Evolutionary conservation across 2,329 filamentous ascomycete genomes (phyloP), one percentile per base, ranked within the genome.

Genomic region (Xylaria sp.): DNA sequence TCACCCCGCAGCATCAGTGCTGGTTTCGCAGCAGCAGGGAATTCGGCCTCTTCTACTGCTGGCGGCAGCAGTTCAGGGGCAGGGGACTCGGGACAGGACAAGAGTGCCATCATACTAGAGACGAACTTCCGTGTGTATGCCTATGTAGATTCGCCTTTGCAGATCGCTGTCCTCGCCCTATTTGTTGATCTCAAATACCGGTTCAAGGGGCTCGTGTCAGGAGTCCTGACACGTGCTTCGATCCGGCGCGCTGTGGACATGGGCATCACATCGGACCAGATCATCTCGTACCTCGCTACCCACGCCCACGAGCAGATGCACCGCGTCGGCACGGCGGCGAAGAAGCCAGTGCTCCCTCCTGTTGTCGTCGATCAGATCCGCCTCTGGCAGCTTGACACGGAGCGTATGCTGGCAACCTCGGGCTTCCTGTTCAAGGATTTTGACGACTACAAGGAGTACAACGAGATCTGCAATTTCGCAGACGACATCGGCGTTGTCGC

Each of bases 41-140:
- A 71, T 81, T 71, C 75, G 55, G 77, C 72, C 59, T 78, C 78
- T 59, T 78, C 78, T 60, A 70, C 60, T 1, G 77, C 76, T 20
- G 76, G 80, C 28, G 77, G 80, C 7, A 31, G 28, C 25, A 36
- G 43, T 33, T 20, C 25, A 9, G 57, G 56, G 20, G 25, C 20
- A 39, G 52, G 49, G 13, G 68, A 71, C 20, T 48, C 66, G 8
- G 52, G 49, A 28, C 55, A 64, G 43, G 81, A 85, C 71, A 90
- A 90, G 76, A 94, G 94, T 71, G 96, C 94, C 83, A 94, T 99
- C 78, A 94, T 99, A 76, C 89, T 99, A 73, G 96, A 99, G 83
- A 99, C 96, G 9, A 99, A 99, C 82, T 98, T 98, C 83, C 92
- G 96, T 31, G 84, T 99, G 74, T 99, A 99, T 83, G 96, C 96